Base-by-base conservation (phyloP, 2,329 filamentous ascomycete genomes). In the Nemania bipapillata region DNA sequence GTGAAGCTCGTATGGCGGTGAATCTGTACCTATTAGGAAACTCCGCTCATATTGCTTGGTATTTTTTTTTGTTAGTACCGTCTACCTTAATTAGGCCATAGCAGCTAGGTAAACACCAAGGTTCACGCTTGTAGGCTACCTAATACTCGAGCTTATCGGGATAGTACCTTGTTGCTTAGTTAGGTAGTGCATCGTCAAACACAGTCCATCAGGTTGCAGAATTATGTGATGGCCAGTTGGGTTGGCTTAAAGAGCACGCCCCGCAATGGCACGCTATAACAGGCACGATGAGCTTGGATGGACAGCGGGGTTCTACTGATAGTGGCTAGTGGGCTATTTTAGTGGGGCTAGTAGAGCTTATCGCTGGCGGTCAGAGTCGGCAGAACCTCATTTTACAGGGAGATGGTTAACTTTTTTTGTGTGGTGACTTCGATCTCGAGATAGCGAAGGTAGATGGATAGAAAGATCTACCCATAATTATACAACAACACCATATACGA, bases 291-390 rank as follows among this genome's bases (percentile, higher is more conserved):
- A 7, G 26, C 49, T 32, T 32, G n/a, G 37, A 22, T 26, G 24
- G 42, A 59, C 53, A 22, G 69, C 55, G 69, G 68, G 66, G 74
- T 68, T 69, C 67, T 56, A 40, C 69, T 69, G 56, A 71, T 73
- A 71, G 62, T 24, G 60, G 26, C 20, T 73, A 71, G 62, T 24
- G 60, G 26, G 24, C 60, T 60, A n/a, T 55, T 73, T 54, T 52
- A 56, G 69, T 62, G 58, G 59, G 40, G 9, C 37, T 60, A 47
- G 69, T 69, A 73, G 73, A 68, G 69, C 55, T 67, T 71, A 68
- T 71, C 70, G 68, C n/a, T 26, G 54, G 74, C 74, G 76, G 76
- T 77, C 68, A 64, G 20, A 30, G 12, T 3, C 35, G 72, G 76
- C 76, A 77, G 66, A 76, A 75, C 59, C 49, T 22, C 55, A 63